Percentiles rank a stretch among this genome's conserved stretches.
Conservation (phyloP, 1,284 basidiomycete genomes). For the Tetrapyrgos nigripes region DNA sequence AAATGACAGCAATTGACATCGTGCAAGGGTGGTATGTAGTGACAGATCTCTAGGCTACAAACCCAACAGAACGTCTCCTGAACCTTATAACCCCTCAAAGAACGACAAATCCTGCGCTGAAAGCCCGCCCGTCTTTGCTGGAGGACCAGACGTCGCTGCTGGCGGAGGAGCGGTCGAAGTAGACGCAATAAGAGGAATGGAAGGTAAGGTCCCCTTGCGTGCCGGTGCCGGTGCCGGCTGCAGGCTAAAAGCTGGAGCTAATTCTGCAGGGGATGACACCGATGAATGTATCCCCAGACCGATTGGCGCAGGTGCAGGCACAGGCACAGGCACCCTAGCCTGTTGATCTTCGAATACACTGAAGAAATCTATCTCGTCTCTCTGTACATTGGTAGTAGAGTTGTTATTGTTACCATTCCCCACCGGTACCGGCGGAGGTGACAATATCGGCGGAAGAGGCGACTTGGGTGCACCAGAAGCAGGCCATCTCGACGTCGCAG, state of each 20-base stretch:
- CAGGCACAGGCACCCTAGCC: constrained; percentile 15
- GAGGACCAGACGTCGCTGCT: constrained; percentile 18
- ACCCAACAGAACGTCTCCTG: no score
- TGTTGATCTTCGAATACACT: constrained; percentile 30
- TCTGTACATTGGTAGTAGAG: constrained; percentile 10
- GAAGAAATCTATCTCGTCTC: constrained; percentile 18
- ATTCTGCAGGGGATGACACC: constrained; percentile 13
- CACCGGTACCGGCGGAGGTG: constrained; percentile 38
- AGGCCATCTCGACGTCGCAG: constrained; percentile 54
- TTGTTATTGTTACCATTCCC: constrained; percentile 14
- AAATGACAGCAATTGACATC: no score
- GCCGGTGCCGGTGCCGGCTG: constrained; percentile 9
- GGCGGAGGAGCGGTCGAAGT: background rate
- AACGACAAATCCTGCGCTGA: constrained; percentile 79
- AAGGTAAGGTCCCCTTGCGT: constrained; percentile 10
- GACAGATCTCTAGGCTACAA: no score
- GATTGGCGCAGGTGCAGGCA: background rate
- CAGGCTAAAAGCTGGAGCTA: constrained; percentile 1
- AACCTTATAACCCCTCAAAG: constrained; percentile 71
- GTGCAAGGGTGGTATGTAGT: no score
- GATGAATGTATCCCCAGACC: constrained; percentile 11
- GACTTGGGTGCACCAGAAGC: constrained; percentile 60
- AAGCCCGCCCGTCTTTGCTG: constrained; percentile 51
- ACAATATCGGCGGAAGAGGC: constrained; percentile 52
- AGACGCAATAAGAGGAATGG: background rate